Evolutionary conservation across 305 asterid genomes (phyloP).

Genomic region (Solanum hybrid): DNA sequence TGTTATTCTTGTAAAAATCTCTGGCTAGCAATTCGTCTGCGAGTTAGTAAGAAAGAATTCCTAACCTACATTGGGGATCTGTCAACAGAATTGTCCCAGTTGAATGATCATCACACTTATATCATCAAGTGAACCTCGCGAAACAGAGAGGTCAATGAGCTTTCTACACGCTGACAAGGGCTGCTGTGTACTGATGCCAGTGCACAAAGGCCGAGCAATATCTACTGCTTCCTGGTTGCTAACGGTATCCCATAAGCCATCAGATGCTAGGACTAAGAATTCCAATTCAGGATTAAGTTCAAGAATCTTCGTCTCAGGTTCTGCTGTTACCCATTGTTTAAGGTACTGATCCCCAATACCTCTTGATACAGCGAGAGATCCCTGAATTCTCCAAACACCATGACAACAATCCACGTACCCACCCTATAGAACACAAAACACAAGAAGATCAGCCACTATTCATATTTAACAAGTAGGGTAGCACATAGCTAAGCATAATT

Average conservation of each 20-base stretch:
- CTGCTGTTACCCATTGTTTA: slow-evolving; percentile 70
- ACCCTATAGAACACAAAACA: slow-evolving; percentile 30
- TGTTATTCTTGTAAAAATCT: background rate
- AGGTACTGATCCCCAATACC: slow-evolving; percentile 73
- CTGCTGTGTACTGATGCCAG: slow-evolving; percentile 22
- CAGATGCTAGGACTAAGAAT: slow-evolving; percentile 81
- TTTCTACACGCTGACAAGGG: slow-evolving; percentile 50
- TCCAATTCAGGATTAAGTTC: slow-evolving; percentile 45
- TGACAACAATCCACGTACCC: slow-evolving; percentile 61
- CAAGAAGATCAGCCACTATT: slow-evolving; percentile 6
- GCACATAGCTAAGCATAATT: background rate
- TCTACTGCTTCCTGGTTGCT: slow-evolving; percentile 78
- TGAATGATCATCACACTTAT: slow-evolving; percentile 53
- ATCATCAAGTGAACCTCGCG: slow-evolving; percentile 69
- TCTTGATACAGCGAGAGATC: slow-evolving; percentile 75
- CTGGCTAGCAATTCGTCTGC: background rate
- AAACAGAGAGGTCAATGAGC: slow-evolving; percentile 56
- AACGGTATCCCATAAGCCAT: slow-evolving; percentile 88
- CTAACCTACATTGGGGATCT: slow-evolving; percentile 13
- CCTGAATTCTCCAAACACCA: slow-evolving; percentile 73
- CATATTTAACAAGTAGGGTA: background rate
- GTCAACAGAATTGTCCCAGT: slow-evolving; percentile 35
- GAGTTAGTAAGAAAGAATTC: background rate
- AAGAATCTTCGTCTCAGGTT: slow-evolving; percentile 55
- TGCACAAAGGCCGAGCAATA: slow-evolving; percentile 35